phyloP scores from a whole-genome alignment of 805 yeast species.

The Saccharomycopsis malanga region DNA sequence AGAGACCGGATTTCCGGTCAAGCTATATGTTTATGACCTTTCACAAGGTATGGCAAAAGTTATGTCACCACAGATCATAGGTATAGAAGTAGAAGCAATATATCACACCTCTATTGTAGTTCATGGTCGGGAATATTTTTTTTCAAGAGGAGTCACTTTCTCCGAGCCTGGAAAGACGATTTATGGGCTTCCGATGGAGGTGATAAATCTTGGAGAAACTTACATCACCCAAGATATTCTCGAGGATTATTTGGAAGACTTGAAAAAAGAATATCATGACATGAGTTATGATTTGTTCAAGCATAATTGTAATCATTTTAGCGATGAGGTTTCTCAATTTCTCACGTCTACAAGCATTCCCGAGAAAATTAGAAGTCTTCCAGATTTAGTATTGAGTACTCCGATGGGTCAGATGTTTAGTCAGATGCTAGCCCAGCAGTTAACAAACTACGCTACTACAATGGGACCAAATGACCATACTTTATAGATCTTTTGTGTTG shows the following conservation, averaged over 20 bases:
- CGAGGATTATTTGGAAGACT: constrained; percentile 45
- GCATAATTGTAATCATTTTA: constrained; percentile 65
- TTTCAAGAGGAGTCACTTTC: constrained; percentile 50
- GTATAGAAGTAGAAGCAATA: constrained; percentile 50
- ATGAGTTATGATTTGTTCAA: constrained; percentile 48
- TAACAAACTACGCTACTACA: constrained; percentile 20
- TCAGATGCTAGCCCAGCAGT: constrained; percentile 28
- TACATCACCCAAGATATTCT: constrained; percentile 45
- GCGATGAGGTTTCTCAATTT: constrained; percentile 50
- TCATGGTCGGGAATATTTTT: constrained; percentile 48
- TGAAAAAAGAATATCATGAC: constrained; percentile 40
- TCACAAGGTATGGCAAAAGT: constrained; percentile 53
- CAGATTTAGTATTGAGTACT: constrained; percentile 42
- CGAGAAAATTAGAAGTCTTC: constrained; percentile 42
- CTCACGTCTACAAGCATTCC: constrained; percentile 52
- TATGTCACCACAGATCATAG: constrained; percentile 44
- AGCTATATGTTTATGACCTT: constrained; percentile 56
- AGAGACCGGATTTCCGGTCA: constrained; percentile 35
- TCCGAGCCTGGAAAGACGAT: constrained; percentile 41
- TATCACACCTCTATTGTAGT: constrained; percentile 60
- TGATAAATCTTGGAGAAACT: constrained; percentile 48
- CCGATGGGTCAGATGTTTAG: constrained; percentile 46
- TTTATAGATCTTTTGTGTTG: not conserved
- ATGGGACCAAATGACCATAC: constrained; percentile 19
- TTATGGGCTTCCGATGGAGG: constrained; percentile 50